Evolutionary conservation across 2,329 filamentous ascomycete genomes (phyloP).

Genomic region (Trichoderma sp.): DNA sequence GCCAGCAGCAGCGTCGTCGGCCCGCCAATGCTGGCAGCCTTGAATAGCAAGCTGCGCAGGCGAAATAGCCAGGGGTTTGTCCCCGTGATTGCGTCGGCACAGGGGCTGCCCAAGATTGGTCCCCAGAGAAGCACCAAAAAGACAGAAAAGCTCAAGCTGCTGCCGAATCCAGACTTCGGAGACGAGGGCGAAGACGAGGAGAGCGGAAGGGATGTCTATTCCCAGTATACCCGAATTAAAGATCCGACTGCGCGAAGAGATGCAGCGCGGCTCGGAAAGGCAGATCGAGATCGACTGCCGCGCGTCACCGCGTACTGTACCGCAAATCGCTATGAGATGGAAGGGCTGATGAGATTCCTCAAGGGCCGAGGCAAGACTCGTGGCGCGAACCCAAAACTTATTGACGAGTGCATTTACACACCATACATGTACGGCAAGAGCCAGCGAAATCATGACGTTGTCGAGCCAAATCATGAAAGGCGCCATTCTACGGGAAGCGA

Average conservation of each 20-base stretch:
- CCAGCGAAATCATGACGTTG: constrained; percentile 13
- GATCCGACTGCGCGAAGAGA: constrained; percentile 90
- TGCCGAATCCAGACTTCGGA: constrained; percentile 82
- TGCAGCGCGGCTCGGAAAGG: constrained; percentile 88
- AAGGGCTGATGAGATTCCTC: constrained; percentile 82
- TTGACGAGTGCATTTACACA: constrained; percentile 97
- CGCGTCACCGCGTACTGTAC: constrained; percentile 97
- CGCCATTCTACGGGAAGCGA: constrained; percentile 74
- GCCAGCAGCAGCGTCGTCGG: constrained; percentile 34
- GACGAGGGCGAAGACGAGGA: constrained; percentile 80
- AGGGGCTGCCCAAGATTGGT: constrained; percentile 68
- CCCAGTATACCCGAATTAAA: constrained; percentile 96
- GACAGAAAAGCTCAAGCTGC: constrained; percentile 93
- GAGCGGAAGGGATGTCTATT: constrained; percentile 92
- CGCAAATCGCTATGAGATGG: constrained; percentile 85
- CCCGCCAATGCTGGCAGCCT: constrained; percentile 65
- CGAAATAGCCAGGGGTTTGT: constrained; percentile 73
- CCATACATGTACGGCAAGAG: constrained; percentile 74
- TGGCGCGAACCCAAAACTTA: constrained; percentile 82
- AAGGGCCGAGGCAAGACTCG: constrained; percentile 77
- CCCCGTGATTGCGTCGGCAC: constrained; percentile 31
- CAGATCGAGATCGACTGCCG: constrained; percentile 80
- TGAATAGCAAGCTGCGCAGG: constrained; percentile 84
- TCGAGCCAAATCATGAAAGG: constrained; percentile 55
- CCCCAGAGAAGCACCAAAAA: constrained; percentile 94